These are phyloP conservation scores for Seiridium unicorne DNA, from an alignment of 2,329 filamentous ascomycete species.

Conservation along the genomic window DNA sequence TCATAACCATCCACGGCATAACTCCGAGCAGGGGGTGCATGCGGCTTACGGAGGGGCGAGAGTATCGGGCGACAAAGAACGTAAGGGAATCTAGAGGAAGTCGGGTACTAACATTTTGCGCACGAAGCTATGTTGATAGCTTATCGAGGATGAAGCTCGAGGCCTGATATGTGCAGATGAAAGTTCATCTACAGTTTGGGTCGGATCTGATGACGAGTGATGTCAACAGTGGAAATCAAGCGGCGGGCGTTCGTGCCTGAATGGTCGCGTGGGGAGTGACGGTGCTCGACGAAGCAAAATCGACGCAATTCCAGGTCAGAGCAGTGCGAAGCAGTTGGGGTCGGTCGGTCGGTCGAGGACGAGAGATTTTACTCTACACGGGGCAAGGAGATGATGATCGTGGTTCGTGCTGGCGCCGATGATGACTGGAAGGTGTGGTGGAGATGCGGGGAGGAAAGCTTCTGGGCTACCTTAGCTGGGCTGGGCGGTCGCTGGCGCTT, in stretches of 20 bases:
- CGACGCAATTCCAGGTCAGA: background rate
- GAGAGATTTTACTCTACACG: background rate
- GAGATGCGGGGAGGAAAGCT: constrained; percentile 8
- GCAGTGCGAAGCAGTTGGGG: background rate
- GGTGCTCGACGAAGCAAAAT: background rate
- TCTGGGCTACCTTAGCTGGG: background rate
- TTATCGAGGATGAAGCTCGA: background rate
- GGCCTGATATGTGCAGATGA: background rate
- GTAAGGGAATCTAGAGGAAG: constrained; percentile 7
- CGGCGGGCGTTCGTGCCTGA: background rate
- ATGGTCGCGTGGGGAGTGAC: background rate
- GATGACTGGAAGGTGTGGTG: constrained; percentile 3
- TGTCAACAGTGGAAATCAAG: background rate
- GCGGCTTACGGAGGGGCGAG: constrained; percentile 17
- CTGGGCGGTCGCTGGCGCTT: background rate
- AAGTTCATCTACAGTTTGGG: background rate
- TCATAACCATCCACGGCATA: background rate
- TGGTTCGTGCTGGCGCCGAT: background rate
- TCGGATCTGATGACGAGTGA: background rate
- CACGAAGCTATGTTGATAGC: constrained; percentile 20
- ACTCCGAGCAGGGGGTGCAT: constrained; percentile 8
- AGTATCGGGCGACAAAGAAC: constrained; percentile 18
- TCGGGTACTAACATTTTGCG: constrained; percentile 16
- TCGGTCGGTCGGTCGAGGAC: background rate
- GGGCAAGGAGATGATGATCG: constrained; percentile 1